Evolutionary conservation across 2,329 filamentous ascomycete species (phyloP).

Genomic region (Epichloe glyceriae): DNA sequence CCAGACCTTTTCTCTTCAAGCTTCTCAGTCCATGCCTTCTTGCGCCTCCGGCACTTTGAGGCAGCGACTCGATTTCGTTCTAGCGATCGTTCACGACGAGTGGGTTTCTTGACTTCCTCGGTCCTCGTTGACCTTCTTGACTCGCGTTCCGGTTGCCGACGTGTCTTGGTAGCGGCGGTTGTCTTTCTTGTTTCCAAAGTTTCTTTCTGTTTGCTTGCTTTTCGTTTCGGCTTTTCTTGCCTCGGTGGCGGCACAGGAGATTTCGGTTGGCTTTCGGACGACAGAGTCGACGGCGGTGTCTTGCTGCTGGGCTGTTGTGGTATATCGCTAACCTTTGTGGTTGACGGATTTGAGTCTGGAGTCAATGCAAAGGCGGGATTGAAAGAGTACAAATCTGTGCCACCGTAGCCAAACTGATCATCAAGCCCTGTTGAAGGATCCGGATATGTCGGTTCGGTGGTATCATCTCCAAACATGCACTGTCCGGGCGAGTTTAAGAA

Average conservation of each 20-base stretch:
- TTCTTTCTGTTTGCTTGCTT: not conserved
- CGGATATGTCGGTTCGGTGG: not conserved
- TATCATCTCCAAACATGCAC: not conserved
- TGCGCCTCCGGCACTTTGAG: slow-evolving; percentile 61
- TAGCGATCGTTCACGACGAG: slow-evolving; percentile 41
- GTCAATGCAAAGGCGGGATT: not conserved
- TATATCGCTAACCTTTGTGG: not conserved
- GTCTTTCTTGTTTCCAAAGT: not conserved
- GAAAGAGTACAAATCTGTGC: not conserved
- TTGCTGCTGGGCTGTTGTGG: not conserved
- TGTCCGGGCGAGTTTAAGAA: not conserved
- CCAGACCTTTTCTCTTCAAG: slow-evolving; percentile 32
- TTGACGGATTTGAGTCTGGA: not conserved
- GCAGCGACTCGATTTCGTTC: slow-evolving; percentile 62
- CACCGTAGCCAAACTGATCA: not conserved
- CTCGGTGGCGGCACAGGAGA: not conserved
- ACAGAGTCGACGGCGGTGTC: not conserved
- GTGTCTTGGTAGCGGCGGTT: not conserved
- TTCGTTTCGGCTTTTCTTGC: not conserved
- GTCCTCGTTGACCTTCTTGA: not conserved
- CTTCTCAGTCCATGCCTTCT: slow-evolving; percentile 39
- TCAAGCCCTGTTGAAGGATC: not conserved
- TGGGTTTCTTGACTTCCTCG: not conserved
- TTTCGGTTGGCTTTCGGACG: not conserved
- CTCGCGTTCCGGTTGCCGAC: not conserved